Evolutionary conservation across 768 basidiomycete genomes (phyloP).

Genomic region (Collybia sordida): DNA sequence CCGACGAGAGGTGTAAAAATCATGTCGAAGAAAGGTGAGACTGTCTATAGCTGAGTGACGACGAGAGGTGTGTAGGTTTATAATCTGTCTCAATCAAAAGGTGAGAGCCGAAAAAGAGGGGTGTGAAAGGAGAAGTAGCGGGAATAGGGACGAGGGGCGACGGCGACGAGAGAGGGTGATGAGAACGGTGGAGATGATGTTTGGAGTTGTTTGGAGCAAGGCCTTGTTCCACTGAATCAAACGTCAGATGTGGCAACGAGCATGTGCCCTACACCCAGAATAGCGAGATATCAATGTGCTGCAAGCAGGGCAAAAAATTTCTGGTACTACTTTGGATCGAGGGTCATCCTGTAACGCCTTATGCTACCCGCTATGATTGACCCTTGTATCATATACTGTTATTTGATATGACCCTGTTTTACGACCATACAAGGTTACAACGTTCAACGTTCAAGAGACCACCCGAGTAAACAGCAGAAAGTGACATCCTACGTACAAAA

Average conservation of each 20-base stretch:
- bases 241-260: neutral
- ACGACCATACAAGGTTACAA: too few relatives aligned
- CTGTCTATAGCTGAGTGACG: slow-evolving; percentile 11
- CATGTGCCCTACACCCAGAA: slow-evolving; percentile 1
- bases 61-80: slow-evolving; percentile 1
- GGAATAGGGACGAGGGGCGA: slow-evolving; percentile 21
- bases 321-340: neutral
- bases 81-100: slow-evolving; percentile 9
- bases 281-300: too few relatives aligned
- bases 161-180: slow-evolving; percentile 8
- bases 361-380: too few relatives aligned
- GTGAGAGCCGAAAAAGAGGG: slow-evolving; percentile 11
- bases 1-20: slow-evolving; percentile 36
- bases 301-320: neutral
- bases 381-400: too few relatives aligned
- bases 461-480: too few relatives aligned
- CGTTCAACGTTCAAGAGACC: too few relatives aligned
- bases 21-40: slow-evolving; percentile 28
- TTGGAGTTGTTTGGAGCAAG: slow-evolving; percentile 15
- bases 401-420: too few relatives aligned
- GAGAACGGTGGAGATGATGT: slow-evolving; percentile 8
- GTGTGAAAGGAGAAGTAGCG: slow-evolving; percentile 10
- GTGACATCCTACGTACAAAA: too few relatives aligned
- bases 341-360: neutral
- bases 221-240: slow-evolving; percentile 7